phyloP scores from a whole-genome alignment of 306 rosid genomes.

The Parietaria judaica region DNA sequence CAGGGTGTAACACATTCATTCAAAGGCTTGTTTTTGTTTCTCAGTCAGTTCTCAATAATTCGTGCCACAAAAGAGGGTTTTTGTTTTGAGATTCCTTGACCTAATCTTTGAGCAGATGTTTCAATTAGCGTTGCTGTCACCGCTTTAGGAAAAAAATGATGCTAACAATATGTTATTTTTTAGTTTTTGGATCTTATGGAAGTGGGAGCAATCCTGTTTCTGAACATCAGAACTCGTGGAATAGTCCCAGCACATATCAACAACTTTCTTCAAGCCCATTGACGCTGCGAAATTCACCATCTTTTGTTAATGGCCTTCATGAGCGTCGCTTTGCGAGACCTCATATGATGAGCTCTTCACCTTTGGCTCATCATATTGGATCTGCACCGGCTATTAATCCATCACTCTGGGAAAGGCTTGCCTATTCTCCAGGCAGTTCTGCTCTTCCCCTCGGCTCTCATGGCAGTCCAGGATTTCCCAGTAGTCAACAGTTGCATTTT shows the following conservation, averaged over 20 bases:
- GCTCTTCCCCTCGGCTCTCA: constrained; percentile 61
- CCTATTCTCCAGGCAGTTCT: constrained; percentile 63
- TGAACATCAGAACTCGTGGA: constrained; percentile 57
- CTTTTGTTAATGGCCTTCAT: constrained; percentile 47
- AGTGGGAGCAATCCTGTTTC: constrained; percentile 47
- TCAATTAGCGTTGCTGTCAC: not conserved
- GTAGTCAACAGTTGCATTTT: constrained; percentile 57
- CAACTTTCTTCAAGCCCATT: constrained; percentile 49
- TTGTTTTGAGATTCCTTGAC: too few relatives aligned
- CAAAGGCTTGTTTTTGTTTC: too few relatives aligned
- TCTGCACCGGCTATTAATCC: constrained; percentile 73
- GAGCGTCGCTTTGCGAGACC: constrained; percentile 49
- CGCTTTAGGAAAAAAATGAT: constrained; percentile 6
- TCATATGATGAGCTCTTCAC: constrained; percentile 45
- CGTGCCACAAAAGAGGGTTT: too few relatives aligned
- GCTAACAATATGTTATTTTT: constrained; percentile 15
- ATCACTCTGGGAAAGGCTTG: constrained; percentile 65
- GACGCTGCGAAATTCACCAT: constrained; percentile 62
- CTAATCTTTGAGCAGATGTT: too few relatives aligned
- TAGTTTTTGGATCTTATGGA: constrained; percentile 43
- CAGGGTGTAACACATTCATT: too few relatives aligned
- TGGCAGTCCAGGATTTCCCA: constrained; percentile 52
- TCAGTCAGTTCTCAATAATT: too few relatives aligned
- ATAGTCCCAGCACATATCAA: constrained; percentile 51
- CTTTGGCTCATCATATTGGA: constrained; percentile 60